Conservation (phyloP, 306 rosid species). For the Rosa persica region DNA sequence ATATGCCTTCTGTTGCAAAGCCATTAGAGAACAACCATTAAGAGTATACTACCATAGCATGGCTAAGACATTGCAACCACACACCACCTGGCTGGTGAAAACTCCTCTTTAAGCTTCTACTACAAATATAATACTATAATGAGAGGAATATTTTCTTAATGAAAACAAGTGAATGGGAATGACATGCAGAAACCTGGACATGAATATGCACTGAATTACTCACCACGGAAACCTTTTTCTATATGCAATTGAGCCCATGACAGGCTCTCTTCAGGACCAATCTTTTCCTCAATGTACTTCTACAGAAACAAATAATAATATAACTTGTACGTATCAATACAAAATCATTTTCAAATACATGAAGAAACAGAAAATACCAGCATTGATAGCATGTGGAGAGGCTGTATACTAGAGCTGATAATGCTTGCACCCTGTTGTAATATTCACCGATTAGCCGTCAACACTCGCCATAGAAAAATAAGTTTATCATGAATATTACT, state of each 20-base stretch:
- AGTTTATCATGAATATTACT: background rate
- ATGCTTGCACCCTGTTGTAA: constrained; percentile 41
- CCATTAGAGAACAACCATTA: background rate
- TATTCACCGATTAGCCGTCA: constrained; percentile 11
- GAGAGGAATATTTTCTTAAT: background rate
- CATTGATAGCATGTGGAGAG: constrained; percentile 34
- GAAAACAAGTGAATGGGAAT: background rate
- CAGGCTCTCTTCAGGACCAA: constrained; percentile 32
- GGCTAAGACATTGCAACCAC: background rate
- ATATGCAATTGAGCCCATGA: constrained; percentile 33
- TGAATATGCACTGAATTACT: background rate
- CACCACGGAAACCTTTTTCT: constrained; percentile 41
- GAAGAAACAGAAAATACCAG: constrained; percentile 36
- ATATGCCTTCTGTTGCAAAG: background rate
- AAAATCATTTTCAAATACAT: background rate
- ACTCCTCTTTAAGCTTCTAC: background rate
- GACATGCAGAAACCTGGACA: background rate
- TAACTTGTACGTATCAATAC: background rate
- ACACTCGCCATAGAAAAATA: background rate
- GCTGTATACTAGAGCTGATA: constrained; percentile 45
- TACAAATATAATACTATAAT: background rate
- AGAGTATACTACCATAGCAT: background rate
- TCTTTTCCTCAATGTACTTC: constrained; percentile 39
- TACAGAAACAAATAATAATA: constrained; percentile 12
- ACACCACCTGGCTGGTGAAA: background rate